Evolutionary conservation across 176 grass and related monocot genomes (phyloP).

Genomic region (Zoysia japonica): DNA sequence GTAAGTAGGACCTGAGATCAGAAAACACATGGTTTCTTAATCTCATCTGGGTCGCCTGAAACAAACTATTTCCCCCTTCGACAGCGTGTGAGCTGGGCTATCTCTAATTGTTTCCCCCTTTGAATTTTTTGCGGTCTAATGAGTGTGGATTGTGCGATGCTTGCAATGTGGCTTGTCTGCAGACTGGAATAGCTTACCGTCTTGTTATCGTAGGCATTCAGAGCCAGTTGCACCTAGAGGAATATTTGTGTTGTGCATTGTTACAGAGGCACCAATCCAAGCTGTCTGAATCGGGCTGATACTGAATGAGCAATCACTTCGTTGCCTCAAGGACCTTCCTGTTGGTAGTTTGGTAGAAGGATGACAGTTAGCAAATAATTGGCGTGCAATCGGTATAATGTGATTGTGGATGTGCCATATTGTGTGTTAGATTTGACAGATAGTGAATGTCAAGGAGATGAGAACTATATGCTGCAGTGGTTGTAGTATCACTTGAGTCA

Average conservation of each 20-base stretch:
- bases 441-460: neutral
- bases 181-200: slow-evolving; percentile 2
- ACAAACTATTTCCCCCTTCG: slow-evolving; percentile 46
- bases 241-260: neutral
- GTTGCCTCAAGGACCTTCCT: neutral
- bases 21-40: neutral
- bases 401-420: neutral
- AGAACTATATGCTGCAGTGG: neutral
- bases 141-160: neutral
- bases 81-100: slow-evolving; percentile 61
- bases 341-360: neutral
- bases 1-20: neutral
- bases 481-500: neutral
- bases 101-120: neutral
- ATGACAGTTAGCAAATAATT: neutral
- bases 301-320: neutral
- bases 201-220: neutral
- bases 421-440: neutral
- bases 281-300: neutral
- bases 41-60: neutral
- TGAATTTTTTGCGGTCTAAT: neutral
- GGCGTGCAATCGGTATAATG: neutral
- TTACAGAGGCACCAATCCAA: neutral
- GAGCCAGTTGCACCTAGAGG: neutral
- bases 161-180: slow-evolving; percentile 6